Percentiles rank a stretch among this genome's conserved stretches.
phyloP scores from a whole-genome alignment of 768 basidiomycete genomes.

The Lanmaoa rubissima region DNA sequence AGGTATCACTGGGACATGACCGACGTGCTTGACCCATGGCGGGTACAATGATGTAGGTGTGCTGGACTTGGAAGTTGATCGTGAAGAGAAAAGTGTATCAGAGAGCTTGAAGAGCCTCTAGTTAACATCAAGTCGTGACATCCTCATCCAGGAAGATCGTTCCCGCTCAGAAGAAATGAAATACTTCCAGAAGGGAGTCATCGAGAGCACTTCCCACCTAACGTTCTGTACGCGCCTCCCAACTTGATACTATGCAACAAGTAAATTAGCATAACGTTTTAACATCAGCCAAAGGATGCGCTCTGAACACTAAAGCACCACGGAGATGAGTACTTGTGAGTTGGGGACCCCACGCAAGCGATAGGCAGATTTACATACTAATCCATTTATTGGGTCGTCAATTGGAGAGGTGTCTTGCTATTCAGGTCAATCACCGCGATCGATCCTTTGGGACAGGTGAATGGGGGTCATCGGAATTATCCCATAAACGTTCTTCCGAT shows the following conservation, averaged over 20 bases:
- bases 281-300: neutral
- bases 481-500: constrained; percentile 1
- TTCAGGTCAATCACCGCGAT: neutral
- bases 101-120: no score
- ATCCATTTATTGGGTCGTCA: neutral
- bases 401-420: neutral
- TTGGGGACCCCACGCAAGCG: neutral
- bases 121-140: neutral
- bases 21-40: neutral
- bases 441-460: neutral
- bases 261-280: neutral
- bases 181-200: neutral
- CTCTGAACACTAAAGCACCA: neutral
- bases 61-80: neutral
- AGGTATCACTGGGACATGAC: neutral
- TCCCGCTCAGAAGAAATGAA: neutral
- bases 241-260: neutral
- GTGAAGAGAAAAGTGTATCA: no score
- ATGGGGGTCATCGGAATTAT: neutral
- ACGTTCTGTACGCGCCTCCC: neutral
- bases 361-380: neutral
- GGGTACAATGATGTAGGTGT: neutral
- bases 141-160: neutral
- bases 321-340: neutral
- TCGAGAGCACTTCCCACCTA: neutral